Percentiles rank a stretch among this genome's conserved stretches.
phyloP scores from a whole-genome alignment of 2,329 filamentous ascomycete species.

The Phialophora tarda region DNA sequence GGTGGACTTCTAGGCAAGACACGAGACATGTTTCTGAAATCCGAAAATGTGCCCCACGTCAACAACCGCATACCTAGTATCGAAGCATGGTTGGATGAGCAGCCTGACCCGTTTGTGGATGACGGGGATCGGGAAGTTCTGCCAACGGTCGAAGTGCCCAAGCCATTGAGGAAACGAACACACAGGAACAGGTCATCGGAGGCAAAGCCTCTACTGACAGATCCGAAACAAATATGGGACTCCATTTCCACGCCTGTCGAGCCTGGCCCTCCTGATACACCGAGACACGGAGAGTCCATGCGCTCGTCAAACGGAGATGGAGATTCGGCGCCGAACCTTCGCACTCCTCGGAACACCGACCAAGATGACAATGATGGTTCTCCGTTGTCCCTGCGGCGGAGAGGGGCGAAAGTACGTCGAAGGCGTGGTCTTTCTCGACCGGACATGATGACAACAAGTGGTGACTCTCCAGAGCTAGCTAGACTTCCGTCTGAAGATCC shows the following conservation, averaged over 20 bases:
- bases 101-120: slow-evolving; percentile 62
- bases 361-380: slow-evolving; percentile 33
- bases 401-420: slow-evolving; percentile 36
- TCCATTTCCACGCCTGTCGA: slow-evolving; percentile 31
- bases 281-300: not conserved
- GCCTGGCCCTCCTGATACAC: slow-evolving; percentile 19
- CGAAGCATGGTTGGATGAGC: slow-evolving; percentile 66
- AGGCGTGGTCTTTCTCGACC: slow-evolving; percentile 24
- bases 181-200: slow-evolving; percentile 41
- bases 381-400: slow-evolving; percentile 40
- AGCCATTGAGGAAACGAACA: slow-evolving; percentile 50
- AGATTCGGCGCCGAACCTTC: slow-evolving; percentile 14
- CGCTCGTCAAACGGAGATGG: slow-evolving; percentile 24
- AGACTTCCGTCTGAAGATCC: not conserved
- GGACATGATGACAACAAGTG: slow-evolving; percentile 5
- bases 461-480: not conserved
- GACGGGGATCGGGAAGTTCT: slow-evolving; percentile 37
- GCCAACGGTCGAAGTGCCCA: slow-evolving; percentile 47
- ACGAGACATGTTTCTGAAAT: slow-evolving; percentile 53
- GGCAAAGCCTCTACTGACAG: slow-evolving; percentile 37
- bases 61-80: slow-evolving; percentile 59
- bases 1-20: slow-evolving; percentile 53
- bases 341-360: slow-evolving; percentile 19
- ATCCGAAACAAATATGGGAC: slow-evolving; percentile 41
- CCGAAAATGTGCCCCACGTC: slow-evolving; percentile 46